Conservation (phyloP, 345 rosid species). For the Cochlearia excelsa region DNA sequence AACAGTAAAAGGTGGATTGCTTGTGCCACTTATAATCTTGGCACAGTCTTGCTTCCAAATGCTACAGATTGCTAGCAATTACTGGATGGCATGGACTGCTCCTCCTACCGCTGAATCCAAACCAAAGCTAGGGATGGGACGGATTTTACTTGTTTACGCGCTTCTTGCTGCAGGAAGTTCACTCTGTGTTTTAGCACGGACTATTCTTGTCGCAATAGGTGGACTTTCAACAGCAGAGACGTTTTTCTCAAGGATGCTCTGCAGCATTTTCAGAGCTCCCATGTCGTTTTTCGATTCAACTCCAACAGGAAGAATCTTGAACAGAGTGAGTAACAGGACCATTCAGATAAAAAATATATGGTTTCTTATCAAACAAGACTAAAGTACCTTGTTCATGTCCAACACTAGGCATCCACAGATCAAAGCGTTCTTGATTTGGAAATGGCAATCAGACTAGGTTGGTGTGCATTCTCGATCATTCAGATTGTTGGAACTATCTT, state of each 20-base stretch:
- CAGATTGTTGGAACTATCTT: slow-evolving; percentile 76
- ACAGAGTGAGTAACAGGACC: slow-evolving; percentile 54
- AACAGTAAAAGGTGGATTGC: slow-evolving; percentile 60
- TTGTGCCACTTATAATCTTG: slow-evolving; percentile 71
- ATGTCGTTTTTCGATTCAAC: slow-evolving; percentile 96
- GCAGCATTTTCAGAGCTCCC: slow-evolving; percentile 68
- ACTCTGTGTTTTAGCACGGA: slow-evolving; percentile 66
- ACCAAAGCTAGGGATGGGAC: slow-evolving; percentile 53
- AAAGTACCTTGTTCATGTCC: not conserved
- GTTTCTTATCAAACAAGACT: not conserved
- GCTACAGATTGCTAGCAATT: slow-evolving; percentile 79
- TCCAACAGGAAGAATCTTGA: slow-evolving; percentile 90
- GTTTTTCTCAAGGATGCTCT: slow-evolving; percentile 75
- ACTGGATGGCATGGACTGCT: slow-evolving; percentile 95
- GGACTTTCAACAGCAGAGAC: slow-evolving; percentile 78
- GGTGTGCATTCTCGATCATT: slow-evolving; percentile 91
- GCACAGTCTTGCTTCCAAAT: slow-evolving; percentile 85
- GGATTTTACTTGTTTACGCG: slow-evolving; percentile 58
- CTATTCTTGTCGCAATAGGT: slow-evolving; percentile 55
- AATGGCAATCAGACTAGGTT: slow-evolving; percentile 68
- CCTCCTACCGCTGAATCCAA: slow-evolving; percentile 58
- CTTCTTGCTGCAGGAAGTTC: slow-evolving; percentile 72
- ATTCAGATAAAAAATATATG: slow-evolving; percentile 11
- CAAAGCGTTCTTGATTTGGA: slow-evolving; percentile 91
- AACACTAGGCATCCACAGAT: slow-evolving; percentile 73